Conservation (phyloP, 2,329 filamentous ascomycete genomes). For the Sphaceloma murrayae region DNA sequence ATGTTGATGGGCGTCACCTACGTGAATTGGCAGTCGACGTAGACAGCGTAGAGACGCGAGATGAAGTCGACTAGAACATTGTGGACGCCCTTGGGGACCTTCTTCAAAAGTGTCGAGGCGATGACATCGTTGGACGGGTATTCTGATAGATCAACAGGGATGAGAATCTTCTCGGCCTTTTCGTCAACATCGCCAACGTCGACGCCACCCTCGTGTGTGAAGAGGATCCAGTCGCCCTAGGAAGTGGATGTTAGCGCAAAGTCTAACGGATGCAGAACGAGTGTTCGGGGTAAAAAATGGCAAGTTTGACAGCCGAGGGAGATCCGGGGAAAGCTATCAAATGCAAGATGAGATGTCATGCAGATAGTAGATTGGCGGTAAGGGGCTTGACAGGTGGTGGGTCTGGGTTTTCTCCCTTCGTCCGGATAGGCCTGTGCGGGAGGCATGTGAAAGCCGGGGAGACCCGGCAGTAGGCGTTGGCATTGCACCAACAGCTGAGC, state of each 20-base stretch:
- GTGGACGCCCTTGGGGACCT: constrained; percentile 91
- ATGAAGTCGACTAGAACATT: constrained; percentile 99
- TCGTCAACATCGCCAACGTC: constrained; percentile 98
- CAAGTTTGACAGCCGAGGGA: constrained; percentile 11
- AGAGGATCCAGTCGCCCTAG: constrained; percentile 98
- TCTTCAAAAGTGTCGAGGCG: constrained; percentile 71
- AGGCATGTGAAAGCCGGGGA: constrained; percentile 18
- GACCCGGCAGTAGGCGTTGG: not conserved
- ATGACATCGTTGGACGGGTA: constrained; percentile 96
- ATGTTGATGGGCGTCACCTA: too few relatives aligned
- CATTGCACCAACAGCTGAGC: too few relatives aligned
- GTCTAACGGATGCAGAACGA: constrained; percentile 4
- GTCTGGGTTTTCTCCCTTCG: constrained; percentile 19
- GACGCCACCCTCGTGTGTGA: constrained; percentile 98
- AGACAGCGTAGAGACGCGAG: constrained; percentile 93
- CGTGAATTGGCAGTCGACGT: constrained; percentile 99
- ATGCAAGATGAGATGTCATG: constrained; percentile 15
- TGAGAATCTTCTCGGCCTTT: constrained; percentile 97
- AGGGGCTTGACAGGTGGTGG: constrained; percentile 18
- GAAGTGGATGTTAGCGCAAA: constrained; percentile 16
- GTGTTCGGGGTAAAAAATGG: constrained; percentile 11
- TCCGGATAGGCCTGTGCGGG: constrained; percentile 15
- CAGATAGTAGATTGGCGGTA: constrained; percentile 15
- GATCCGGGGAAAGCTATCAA: constrained; percentile 6
- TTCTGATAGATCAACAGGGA: constrained; percentile 87